phyloP scores from a whole-genome alignment of 768 basidiomycete species.

The Chalciporus piperatus region DNA sequence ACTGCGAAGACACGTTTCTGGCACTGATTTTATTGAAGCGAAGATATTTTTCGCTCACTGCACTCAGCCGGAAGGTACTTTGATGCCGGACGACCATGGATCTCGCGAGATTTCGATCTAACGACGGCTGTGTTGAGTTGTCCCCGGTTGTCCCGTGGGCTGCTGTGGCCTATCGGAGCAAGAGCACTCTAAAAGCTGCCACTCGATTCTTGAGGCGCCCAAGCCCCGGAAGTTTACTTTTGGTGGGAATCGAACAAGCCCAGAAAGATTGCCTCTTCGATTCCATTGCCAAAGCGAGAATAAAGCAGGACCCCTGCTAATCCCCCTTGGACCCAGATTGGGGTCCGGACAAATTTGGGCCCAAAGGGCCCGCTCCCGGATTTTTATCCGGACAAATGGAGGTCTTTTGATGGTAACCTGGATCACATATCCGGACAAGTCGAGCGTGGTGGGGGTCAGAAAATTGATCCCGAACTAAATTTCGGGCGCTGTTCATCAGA shows the following conservation, averaged over 20 bases:
- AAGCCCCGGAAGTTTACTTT: slow-evolving; percentile 14
- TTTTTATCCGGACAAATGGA: too few relatives aligned
- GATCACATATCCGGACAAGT: too few relatives aligned
- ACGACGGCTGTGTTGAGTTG: slow-evolving; percentile 13
- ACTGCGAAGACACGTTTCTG: neutral
- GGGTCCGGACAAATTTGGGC: too few relatives aligned
- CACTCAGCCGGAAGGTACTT: neutral
- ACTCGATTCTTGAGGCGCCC: slow-evolving; percentile 14
- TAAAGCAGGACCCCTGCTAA: too few relatives aligned
- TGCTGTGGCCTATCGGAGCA: slow-evolving; percentile 10
- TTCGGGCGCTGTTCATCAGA: too few relatives aligned
- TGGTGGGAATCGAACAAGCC: slow-evolving; percentile 30
- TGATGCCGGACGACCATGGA: too few relatives aligned
- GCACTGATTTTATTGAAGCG: slow-evolving; percentile 4
- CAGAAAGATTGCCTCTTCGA: slow-evolving; percentile 27
- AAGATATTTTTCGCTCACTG: slow-evolving; percentile 1
- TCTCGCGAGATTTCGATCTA: neutral
- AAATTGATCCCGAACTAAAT: too few relatives aligned
- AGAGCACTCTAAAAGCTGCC: slow-evolving; percentile 7
- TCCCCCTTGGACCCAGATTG: too few relatives aligned
- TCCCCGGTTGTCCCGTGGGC: too few relatives aligned
- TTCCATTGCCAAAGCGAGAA: slow-evolving; percentile 35
- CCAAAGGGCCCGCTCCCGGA: too few relatives aligned
- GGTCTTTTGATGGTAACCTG: too few relatives aligned
- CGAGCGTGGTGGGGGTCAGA: too few relatives aligned